These are phyloP conservation scores for Elaphomyces granulatus DNA, from an alignment of 495 filamentous ascomycete species.

Conservation along the genomic window DNA sequence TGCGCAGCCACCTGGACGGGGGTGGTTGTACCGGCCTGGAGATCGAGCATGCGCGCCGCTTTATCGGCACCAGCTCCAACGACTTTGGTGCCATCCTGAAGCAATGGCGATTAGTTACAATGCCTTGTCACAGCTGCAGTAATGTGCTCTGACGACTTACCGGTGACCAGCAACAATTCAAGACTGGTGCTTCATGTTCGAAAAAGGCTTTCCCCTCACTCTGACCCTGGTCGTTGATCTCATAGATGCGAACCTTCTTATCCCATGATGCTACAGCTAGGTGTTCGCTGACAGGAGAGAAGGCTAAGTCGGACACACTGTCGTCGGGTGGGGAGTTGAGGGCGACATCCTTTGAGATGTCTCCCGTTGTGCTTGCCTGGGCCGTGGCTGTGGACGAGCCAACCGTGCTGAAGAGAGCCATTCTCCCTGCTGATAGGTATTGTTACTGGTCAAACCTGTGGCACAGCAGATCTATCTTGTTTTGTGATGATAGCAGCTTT, in stretches of 20 bases:
- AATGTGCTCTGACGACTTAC: conserved; percentile 46
- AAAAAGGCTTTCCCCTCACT: conserved; percentile 68
- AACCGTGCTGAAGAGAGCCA: conserved; percentile 49
- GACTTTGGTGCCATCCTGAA: conserved; percentile 57
- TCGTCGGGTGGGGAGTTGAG: conserved; percentile 67
- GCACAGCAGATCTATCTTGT: no score
- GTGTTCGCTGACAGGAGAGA: conserved; percentile 64
- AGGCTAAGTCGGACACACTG: conserved; percentile 69
- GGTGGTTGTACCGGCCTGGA: conserved; percentile 38
- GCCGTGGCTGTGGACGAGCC: conserved; percentile 28
- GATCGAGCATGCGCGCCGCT: conserved; percentile 62
- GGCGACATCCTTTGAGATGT: conserved; percentile 77
- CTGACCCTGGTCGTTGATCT: conserved; percentile 55
- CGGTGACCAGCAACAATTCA: conserved; percentile 71
- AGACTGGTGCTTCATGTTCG: conserved; percentile 59
- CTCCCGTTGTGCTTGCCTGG: conserved; percentile 62
- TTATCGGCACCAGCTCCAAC: conserved; percentile 78
- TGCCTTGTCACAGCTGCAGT: no score
- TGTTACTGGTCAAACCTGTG: no score
- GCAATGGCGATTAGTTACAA: conserved; percentile 4
- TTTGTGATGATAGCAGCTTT: no score
- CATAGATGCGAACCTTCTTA: conserved; percentile 85
- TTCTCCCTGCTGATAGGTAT: no score
- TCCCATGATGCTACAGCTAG: conserved; percentile 86
- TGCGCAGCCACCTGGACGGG: conserved; percentile 57